Evolutionary conservation across 2,329 filamentous ascomycete genomes (phyloP), one percentile per base, ranked within the genome.

Genomic region (Fusarium incarnatum): DNA sequence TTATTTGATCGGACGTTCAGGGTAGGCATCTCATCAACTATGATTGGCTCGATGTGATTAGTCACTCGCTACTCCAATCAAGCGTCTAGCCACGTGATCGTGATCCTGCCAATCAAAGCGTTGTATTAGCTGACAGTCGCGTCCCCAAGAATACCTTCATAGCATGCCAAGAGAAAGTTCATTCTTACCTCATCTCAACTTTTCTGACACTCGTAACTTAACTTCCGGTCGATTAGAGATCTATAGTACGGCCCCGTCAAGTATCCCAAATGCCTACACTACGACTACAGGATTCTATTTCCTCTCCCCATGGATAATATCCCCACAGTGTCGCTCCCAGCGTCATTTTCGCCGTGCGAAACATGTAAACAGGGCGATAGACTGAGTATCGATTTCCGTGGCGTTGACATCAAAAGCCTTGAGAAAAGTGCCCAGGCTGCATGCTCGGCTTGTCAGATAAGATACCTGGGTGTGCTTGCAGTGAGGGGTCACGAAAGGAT

Each of bases 1-100:
- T 10, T 3, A 18, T 6, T 10, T 9, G 0, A 18, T 3, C 5
- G 2, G 3, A 3, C 16, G 0, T 37, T 11, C 4, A 37, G 34
- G 34, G 34, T 37, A 37, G 5, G 15, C 4, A 2, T 18, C 2
- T 5, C 5, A 9, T 16, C 2, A 18, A 18, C 8, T 9, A 34
- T 18, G 15, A 18, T 18, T 34, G 15, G 32, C 15, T 18, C 1
- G 0, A 5, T 1, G 2, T 18, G 1, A 18, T 34, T 16, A 18
- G 30, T 32, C 5, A 32, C 16, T 16, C 4, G 1, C 3, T 4
- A 13, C 13, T 3, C 0, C 8, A 3, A 32, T 16, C 1, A 8
- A 32, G 15, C 15, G 0, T 0, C 4, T 1, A 5, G 1, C 30
- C 30, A 34, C 15, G 32, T 34, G 32, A 34, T 1, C 1, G 0